Percentiles rank a stretch among this genome's conserved stretches.
phyloP scores from a whole-genome alignment of 2,329 filamentous ascomycete species.

The Sporothrix humicola region DNA sequence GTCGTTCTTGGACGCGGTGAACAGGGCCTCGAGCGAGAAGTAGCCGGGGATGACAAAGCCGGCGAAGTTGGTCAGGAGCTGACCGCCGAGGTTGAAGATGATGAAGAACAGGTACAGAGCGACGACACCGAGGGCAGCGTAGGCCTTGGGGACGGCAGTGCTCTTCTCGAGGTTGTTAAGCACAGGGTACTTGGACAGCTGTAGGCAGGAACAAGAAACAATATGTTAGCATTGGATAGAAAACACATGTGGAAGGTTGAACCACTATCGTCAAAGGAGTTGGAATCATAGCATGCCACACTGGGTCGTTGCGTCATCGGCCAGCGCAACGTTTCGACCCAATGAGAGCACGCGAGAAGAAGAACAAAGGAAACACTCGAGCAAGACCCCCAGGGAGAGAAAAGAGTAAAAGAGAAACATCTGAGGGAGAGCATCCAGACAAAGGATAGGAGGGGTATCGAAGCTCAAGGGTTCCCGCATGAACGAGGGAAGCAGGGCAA shows the following conservation, averaged over 20 bases:
- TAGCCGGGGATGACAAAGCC: slow-evolving; percentile 84
- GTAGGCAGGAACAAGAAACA: slow-evolving; percentile 33
- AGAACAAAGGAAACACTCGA: slow-evolving; percentile 18
- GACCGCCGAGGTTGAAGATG: slow-evolving; percentile 89
- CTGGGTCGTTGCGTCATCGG: slow-evolving; percentile 21
- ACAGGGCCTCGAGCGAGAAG: slow-evolving; percentile 81
- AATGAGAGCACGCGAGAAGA: not conserved
- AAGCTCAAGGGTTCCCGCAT: not conserved
- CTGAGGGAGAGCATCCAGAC: not conserved
- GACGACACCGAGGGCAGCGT: slow-evolving; percentile 75
- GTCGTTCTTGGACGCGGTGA: slow-evolving; percentile 72
- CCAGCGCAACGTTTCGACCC: not conserved
- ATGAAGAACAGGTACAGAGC: slow-evolving; percentile 89
- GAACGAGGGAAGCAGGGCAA: not conserved
- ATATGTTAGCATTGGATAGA: not conserved
- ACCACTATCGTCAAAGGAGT: not conserved
- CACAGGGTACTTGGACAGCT: slow-evolving; percentile 85
- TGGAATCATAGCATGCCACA: not conserved
- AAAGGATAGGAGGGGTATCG: not conserved
- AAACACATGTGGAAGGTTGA: not conserved
- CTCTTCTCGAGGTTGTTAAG: slow-evolving; percentile 87
- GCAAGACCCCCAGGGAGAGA: not conserved
- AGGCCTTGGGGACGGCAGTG: slow-evolving; percentile 82
- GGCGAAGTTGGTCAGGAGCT: slow-evolving; percentile 85
- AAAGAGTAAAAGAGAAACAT: not conserved